phyloP scores from a whole-genome alignment of 2,329 filamentous ascomycete species.

The Diaporthe citri region DNA sequence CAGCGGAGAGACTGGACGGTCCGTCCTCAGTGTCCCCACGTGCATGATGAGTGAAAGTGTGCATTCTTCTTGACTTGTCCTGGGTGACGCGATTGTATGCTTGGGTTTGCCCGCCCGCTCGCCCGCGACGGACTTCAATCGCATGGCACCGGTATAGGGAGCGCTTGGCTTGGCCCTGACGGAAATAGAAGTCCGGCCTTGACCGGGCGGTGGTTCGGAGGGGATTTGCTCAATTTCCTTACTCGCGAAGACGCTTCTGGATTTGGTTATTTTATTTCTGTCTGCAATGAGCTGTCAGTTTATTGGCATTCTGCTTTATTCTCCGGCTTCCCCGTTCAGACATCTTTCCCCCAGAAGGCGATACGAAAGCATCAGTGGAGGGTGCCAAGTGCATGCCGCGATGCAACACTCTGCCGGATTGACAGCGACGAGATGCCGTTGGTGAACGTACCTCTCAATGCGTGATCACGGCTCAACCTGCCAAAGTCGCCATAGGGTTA shows the following conservation, averaged over 20 bases:
- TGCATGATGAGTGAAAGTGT: conserved; percentile 13
- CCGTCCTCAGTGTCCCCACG: not conserved
- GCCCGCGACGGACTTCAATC: not conserved
- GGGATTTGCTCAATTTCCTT: conserved; percentile 4
- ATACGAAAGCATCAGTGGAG: conserved; percentile 3
- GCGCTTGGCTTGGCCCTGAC: conserved; percentile 12
- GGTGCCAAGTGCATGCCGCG: not conserved
- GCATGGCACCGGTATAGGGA: not conserved
- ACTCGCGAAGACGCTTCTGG: conserved; percentile 16
- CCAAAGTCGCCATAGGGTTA: not conserved
- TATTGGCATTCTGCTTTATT: not conserved
- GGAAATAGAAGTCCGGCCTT: conserved; percentile 28
- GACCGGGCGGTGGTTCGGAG: conserved; percentile 7
- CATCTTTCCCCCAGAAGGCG: not conserved
- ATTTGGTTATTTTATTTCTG: not conserved
- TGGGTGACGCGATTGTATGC: conserved; percentile 8
- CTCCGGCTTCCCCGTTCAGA: not conserved
- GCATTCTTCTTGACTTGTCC: conserved; percentile 20
- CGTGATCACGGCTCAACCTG: conserved; percentile 19
- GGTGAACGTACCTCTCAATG: not conserved
- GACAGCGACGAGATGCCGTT: not conserved
- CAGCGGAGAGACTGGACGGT: not conserved
- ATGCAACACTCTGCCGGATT: not conserved
- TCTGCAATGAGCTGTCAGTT: not conserved
- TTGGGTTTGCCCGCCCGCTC: not conserved